Conservation (phyloP, 768 basidiomycete species). For the Suillus alpinus region DNA sequence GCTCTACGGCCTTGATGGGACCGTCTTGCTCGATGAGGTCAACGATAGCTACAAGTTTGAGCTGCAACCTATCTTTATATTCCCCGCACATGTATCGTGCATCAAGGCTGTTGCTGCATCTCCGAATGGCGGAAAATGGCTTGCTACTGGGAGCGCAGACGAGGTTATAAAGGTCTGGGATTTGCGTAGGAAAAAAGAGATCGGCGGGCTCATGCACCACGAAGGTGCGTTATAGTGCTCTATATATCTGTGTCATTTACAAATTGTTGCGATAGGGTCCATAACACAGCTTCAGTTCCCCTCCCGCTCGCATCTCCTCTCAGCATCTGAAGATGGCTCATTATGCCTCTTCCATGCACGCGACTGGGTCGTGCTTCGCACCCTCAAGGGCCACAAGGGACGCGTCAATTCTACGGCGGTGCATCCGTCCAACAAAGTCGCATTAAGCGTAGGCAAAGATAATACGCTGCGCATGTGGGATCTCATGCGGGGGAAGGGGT, state of each 20-base stretch:
- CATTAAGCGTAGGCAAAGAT: slow-evolving; percentile 88
- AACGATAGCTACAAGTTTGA: slow-evolving; percentile 29
- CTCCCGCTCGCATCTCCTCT: slow-evolving; percentile 84
- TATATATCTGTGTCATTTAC: background rate
- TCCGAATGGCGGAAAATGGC: slow-evolving; percentile 90
- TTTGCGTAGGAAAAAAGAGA: slow-evolving; percentile 83
- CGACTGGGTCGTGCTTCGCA: slow-evolving; percentile 89
- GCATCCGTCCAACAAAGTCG: slow-evolving; percentile 91
- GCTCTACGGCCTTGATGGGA: slow-evolving; percentile 83
- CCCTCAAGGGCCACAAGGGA: slow-evolving; percentile 91
- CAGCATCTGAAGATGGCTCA: slow-evolving; percentile 90
- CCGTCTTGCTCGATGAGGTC: slow-evolving; percentile 34
- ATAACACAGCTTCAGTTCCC: slow-evolving; percentile 88
- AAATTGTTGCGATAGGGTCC: slow-evolving; percentile 55
- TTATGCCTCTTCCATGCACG: slow-evolving; percentile 88
- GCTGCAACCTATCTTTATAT: slow-evolving; percentile 86
- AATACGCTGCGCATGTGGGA: slow-evolving; percentile 96
- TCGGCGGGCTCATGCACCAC: slow-evolving; percentile 94
- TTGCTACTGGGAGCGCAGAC: slow-evolving; percentile 93
- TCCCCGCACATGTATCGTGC: slow-evolving; percentile 93
- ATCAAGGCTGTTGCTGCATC: slow-evolving; percentile 89
- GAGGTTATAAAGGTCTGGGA: slow-evolving; percentile 99
- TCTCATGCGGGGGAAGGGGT: slow-evolving; percentile 90
- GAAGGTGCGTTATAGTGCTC: slow-evolving; percentile 55
- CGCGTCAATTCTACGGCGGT: slow-evolving; percentile 87